Evolutionary conservation across 2,329 filamentous ascomycete species (phyloP), one percentile per base, ranked within the genome.

Genomic region (Didymella pinodella): DNA sequence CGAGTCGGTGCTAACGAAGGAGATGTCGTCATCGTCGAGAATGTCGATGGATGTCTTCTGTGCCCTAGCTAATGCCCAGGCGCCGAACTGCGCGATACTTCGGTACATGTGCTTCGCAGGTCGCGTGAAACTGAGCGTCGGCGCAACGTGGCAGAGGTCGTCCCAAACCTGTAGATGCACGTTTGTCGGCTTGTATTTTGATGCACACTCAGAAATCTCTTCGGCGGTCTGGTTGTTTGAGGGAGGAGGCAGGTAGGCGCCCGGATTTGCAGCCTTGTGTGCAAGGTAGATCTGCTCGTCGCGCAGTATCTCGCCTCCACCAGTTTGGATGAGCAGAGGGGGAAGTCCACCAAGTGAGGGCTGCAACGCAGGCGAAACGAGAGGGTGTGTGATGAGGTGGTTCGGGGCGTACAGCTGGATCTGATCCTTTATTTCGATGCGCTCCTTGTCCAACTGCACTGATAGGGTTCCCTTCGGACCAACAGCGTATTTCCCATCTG

Each of bases 81-180:
- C 92, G 2, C 93, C 90, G 71, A 99, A 98, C 67, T 97, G 94
- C 0, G 95, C 91, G 51, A 97, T 88, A 1, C 92, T 91, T 47
- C 94, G 86, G 75, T 92, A 98, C 93, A 98, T 97, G 78, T 90
- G 91, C 75, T 98, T 98, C 45, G 94, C 95, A 0, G 95, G 95
- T n/a, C 89, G 86, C 0, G 94, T 98, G 75, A 97, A 98, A 69
- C 92, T 96, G n/a, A 98, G 83, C 0, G 93, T 97, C 0, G 94
- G 92, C 0, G 90, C 89, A 6, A 96, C 93, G 73, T 98, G 94
- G 70, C 95, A 98, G 2, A 98, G 81, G 68, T 97, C 91, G 57
- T 98, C 94, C 93, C 94, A 98, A 1, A 98, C 89, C 74, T 98
- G 95, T 2, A 99, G 83, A 73, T 97, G 93, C 0, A 98, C 94